Evolutionary conservation across 2,329 filamentous ascomycete genomes (phyloP), one percentile per base, ranked within the genome.

Genomic region (Paecilomyces sp.): DNA sequence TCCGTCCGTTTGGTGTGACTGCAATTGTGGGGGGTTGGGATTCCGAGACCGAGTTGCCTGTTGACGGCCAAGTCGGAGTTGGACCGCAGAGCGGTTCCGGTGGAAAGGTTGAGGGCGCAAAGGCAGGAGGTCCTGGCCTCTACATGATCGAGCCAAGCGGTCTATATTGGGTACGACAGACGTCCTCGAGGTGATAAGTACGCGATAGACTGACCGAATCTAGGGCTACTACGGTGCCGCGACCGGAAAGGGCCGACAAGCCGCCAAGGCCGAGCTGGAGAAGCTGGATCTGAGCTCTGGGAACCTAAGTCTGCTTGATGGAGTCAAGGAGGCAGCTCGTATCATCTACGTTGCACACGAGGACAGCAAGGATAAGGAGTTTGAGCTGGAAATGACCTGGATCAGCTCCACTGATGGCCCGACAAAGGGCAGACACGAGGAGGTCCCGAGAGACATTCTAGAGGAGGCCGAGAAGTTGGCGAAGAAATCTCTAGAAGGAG

Each of bases 101-200:
- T 64, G 93, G 93, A 71, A 96, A 94, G 80, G 83, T 87, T 52
- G 78, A 85, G 62, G 85, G 86, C 70, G 87, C 86, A 70, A 89
- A 86, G 75, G 87, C 92, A 74, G 94, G 94, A 67, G 94, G 93
- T 1, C 94, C 94, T 24, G 92, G 88, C 64, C 85, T 99, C 63
- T 99, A 97, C 84, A 99, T 99, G 94, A 93, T 99, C 68, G 94
- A 99, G 82, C 94, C 94, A 51, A 96, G 92, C 71, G 94, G 94
- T 59, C 80, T 93, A 67, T 97, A 96, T 83, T 99, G 94, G 94
- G 84, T 86, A 80, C 57, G 78, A 65, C 33, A 24, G 53, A 54
- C 28, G 15, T 13, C 54, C 56, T 41, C 12, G 28, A 31, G 15
- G 18, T 13, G n/a, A 11, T 56, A 28, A 47, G 31, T 11, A 12